These are phyloP conservation scores for Elaeis guineensis DNA, from an alignment of 176 grass and related monocot species.

Conservation along the genomic window DNA sequence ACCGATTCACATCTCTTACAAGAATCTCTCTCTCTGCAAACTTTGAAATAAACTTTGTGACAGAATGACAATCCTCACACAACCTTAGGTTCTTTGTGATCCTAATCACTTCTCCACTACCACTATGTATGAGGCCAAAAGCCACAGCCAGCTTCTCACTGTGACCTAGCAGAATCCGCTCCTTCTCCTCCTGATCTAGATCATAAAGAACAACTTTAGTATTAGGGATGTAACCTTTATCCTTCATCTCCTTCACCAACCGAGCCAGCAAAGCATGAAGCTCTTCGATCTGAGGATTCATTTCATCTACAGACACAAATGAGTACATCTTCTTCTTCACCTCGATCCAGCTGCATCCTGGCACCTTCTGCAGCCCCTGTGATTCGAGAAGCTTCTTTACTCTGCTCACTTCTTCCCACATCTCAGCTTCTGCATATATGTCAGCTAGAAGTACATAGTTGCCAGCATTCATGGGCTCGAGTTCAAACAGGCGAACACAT, in stretches of 20 bases:
- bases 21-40: constrained; percentile 59
- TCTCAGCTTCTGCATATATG: constrained; percentile 62
- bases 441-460: constrained; percentile 89
- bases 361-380: constrained; percentile 48
- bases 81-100: constrained; percentile 89
- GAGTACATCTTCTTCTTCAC: constrained; percentile 62
- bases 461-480: constrained; percentile 78
- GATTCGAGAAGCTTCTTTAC: constrained; percentile 67
- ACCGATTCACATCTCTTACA: constrained; percentile 80
- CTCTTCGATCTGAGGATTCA: constrained; percentile 45
- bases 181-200: constrained; percentile 68
- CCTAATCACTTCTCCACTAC: constrained; percentile 55
- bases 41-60: constrained; percentile 90
- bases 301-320: constrained; percentile 60
- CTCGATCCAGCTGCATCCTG: constrained; percentile 93
- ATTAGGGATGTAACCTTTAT: constrained; percentile 57
- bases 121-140: constrained; percentile 72
- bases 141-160: constrained; percentile 87
- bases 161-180: constrained; percentile 77
- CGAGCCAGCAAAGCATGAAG: constrained; percentile 50
- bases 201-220: constrained; percentile 58
- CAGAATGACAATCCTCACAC: constrained; percentile 71
- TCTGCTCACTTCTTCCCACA: constrained; percentile 49
- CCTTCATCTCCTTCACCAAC: constrained; percentile 58
- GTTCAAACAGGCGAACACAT: constrained; percentile 64